Percentiles rank a stretch among this genome's conserved stretches.
phyloP scores from a whole-genome alignment of 2,329 filamentous ascomycete species.

The Curvularia spicifera region DNA sequence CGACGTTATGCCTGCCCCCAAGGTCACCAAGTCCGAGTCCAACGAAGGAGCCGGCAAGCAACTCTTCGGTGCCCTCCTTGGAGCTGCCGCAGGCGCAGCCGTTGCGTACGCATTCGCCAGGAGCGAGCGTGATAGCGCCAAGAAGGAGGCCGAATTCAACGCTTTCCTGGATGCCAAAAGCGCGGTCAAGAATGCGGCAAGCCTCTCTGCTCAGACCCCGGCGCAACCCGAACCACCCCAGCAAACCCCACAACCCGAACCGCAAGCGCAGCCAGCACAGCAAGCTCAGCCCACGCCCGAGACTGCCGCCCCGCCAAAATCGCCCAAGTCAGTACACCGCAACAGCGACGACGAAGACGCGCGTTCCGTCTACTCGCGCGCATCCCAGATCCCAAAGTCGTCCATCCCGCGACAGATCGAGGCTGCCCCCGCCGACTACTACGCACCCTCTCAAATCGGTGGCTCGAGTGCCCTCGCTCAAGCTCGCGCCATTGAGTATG shows the following conservation, averaged over 20 bases:
- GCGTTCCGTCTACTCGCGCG: conserved; percentile 43
- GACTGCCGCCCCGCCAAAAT: neutral
- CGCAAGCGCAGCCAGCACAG: conserved; percentile 23
- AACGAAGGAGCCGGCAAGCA: conserved; percentile 64
- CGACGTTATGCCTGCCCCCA: conserved; percentile 27
- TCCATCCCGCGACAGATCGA: conserved; percentile 47
- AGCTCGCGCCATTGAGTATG: conserved; percentile 4
- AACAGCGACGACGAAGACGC: conserved; percentile 45
- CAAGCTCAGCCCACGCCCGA: conserved; percentile 22
- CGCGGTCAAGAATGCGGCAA: conserved; percentile 37
- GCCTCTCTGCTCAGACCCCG: conserved; percentile 31
- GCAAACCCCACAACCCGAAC: conserved; percentile 43
- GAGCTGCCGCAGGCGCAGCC: conserved; percentile 78
- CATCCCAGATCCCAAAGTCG: conserved; percentile 24
- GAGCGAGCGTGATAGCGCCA: conserved; percentile 59
- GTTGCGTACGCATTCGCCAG: conserved; percentile 77
- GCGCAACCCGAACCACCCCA: conserved; percentile 36
- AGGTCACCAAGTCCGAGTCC: conserved; percentile 35
- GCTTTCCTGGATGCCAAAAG: conserved; percentile 45
- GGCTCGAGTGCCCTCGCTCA: conserved; percentile 25
- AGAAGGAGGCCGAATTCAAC: conserved; percentile 52
- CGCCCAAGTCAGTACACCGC: conserved; percentile 42
- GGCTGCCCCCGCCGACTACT: conserved; percentile 45
- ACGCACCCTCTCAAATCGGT: conserved; percentile 42
- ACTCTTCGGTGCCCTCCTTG: conserved; percentile 77